Conservation (phyloP, 768 basidiomycete genomes). For the Termitomyces sp. region DNA sequence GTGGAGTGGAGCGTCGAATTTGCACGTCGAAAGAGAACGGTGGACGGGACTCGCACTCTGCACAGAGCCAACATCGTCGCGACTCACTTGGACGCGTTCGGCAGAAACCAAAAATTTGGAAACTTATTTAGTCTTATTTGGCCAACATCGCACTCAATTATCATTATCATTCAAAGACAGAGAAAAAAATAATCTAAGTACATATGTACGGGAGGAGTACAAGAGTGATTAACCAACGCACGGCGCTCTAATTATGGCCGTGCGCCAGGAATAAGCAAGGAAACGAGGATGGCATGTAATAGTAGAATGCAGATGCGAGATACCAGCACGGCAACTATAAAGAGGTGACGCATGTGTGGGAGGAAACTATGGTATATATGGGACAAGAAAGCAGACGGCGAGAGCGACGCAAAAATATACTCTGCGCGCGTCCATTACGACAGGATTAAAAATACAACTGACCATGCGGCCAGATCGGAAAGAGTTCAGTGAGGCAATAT, state of each 20-base stretch:
- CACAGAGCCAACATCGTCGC: conserved; percentile 23
- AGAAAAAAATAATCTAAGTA: conserved; percentile 7
- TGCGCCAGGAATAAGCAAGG: not conserved
- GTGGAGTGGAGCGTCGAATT: conserved; percentile 18
- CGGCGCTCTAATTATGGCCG: conserved; percentile 1
- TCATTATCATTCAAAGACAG: not conserved
- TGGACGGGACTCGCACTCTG: conserved; percentile 16
- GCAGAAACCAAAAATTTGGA: conserved; percentile 10
- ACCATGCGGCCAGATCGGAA: conserved; percentile 16
- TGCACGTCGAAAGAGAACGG: conserved; percentile 13
- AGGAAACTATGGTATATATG: conserved; percentile 1
- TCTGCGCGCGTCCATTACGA: conserved; percentile 7
- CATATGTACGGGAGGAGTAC: conserved; percentile 8
- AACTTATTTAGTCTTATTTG: conserved; percentile 13
- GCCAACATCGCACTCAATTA: not conserved
- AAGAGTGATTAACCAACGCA: conserved; percentile 2
- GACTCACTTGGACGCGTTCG: conserved; percentile 3
- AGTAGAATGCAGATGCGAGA: not conserved
- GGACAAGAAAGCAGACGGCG: conserved; percentile 1
- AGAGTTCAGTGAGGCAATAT: conserved; percentile 26
- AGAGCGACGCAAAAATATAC: not conserved
- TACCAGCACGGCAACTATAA: not conserved
- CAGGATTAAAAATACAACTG: conserved; percentile 11
- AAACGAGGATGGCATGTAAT: not conserved
- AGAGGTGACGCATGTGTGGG: conserved; percentile 3